Evolutionary conservation across 2,329 filamentous ascomycete genomes (phyloP), one percentile per base, ranked within the genome.

Genomic region (Phyllosticta paracitricarpa): DNA sequence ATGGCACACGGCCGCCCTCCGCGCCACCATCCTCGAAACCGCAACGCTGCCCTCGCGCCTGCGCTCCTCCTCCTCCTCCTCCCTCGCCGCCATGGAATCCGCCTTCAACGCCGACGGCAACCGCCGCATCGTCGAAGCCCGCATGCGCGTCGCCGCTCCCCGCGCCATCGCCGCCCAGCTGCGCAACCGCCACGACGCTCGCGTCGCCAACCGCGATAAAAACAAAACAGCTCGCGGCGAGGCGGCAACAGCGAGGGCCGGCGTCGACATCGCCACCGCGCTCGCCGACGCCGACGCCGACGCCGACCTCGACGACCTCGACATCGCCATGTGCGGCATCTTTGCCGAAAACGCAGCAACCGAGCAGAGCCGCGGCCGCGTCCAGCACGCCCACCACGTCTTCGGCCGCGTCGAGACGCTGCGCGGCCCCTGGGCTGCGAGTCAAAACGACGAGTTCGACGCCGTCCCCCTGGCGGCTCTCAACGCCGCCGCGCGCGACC

Each of bases 1-100:
- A 61, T 99, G 94, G 94, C 86, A 95, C 67, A 83, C 84, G 3
- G 87, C 90, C 12, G 92, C 88, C 2, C 75, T 97, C 14, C 81
- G 96, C 64, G 84, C 85, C 14, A 81, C 89, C 0, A 89, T 88
- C 1, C 71, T 96, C 12, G 94, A 97, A 72, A 90, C 85, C 25
- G 83, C 88, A 35, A 89, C 88, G 0, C 75, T 97, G 14, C 89
- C 89, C 6, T 87, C 89, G 0, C 83, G 93, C 2, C 75, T 96
- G 30, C 81, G 80, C 30, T 73, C 79, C 10, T 65, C 66, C 3
- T 72, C 72, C 25, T 66, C 76, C 75, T 63, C 79, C 69, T 84
- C 81, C 1, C 75, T 94, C 54, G 80, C 82, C 51, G 81, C 85
- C 57, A 74, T 93, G 54, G 82, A 86, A 33, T 83, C 84, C 59